phyloP scores from a whole-genome alignment of 805 yeast species.

The Hanseniaspora thailandica region DNA sequence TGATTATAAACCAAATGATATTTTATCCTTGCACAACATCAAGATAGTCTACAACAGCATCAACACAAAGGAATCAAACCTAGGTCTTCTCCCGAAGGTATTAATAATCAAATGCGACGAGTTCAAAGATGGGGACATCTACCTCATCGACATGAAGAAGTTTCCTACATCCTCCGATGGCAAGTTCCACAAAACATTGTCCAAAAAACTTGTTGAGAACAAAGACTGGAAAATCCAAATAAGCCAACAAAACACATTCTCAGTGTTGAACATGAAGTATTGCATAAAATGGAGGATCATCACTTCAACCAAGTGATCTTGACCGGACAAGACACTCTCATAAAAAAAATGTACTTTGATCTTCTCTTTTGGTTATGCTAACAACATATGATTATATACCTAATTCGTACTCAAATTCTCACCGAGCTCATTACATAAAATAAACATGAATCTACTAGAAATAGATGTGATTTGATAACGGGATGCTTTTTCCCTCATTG shows the following conservation, averaged over 20 bases:
- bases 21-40: neutral
- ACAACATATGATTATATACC: neutral
- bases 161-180: neutral
- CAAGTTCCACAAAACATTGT: neutral
- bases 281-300: neutral
- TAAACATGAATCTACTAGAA: slow-evolving; percentile 28
- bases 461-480: slow-evolving; percentile 26
- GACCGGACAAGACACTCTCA: neutral
- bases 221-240: neutral
- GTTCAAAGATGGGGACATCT: neutral
- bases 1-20: neutral
- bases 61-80: neutral
- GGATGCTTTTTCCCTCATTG: slow-evolving; percentile 52
- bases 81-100: neutral
- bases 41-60: neutral
- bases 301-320: neutral
- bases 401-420: slow-evolving; percentile 21
- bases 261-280: neutral
- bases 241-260: neutral
- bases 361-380: neutral
- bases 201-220: neutral
- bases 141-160: neutral
- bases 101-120: neutral
- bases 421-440: slow-evolving; percentile 25
- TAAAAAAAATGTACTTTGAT: no score